phyloP scores from a whole-genome alignment of 2,329 filamentous ascomycete species.

The Pseudocercospora cruenta region DNA sequence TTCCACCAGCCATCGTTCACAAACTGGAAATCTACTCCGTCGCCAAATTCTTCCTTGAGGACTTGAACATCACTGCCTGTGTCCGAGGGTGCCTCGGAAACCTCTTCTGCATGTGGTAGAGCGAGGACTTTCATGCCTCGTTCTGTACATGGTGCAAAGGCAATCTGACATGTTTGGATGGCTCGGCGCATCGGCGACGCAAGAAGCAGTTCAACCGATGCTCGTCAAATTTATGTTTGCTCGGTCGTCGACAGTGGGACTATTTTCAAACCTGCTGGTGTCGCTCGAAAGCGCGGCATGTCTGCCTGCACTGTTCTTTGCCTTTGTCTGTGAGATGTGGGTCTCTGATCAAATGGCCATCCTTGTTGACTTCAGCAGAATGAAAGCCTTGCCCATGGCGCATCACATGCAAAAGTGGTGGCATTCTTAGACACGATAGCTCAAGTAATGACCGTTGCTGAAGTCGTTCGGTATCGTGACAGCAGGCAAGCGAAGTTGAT shows the following conservation, averaged over 20 bases:
- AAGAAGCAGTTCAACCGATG: conserved; percentile 35
- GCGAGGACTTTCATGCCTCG: conserved; percentile 33
- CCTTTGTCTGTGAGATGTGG: conserved; percentile 34
- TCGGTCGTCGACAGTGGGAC: background rate
- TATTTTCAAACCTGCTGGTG: conserved; percentile 30
- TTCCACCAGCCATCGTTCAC: conserved; percentile 33
- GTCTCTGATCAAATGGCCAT: conserved; percentile 35
- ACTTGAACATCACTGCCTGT: conserved; percentile 30
- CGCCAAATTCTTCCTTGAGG: conserved; percentile 28
- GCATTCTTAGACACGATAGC: conserved; percentile 19
- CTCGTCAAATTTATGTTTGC: background rate
- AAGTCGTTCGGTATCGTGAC: background rate
- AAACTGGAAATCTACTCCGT: conserved; percentile 33
- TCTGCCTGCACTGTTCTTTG: conserved; percentile 30
- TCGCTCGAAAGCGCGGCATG: conserved; percentile 29
- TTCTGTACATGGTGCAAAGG: conserved; percentile 33
- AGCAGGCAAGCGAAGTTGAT: no score
- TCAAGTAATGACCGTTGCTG: background rate
- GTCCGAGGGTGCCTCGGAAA: conserved; percentile 32
- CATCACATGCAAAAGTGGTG: conserved; percentile 35
- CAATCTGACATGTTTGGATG: conserved; percentile 33
- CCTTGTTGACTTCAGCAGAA: conserved; percentile 27
- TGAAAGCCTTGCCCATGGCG: conserved; percentile 39
- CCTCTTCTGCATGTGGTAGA: conserved; percentile 36
- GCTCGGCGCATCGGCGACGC: conserved; percentile 36